A percentile compares a stretch with the other conserved stretches of the same genome.
These are phyloP conservation scores for Clonostachys rosea DNA, from an alignment of 2,329 filamentous ascomycete species.

Conservation along the genomic window DNA sequence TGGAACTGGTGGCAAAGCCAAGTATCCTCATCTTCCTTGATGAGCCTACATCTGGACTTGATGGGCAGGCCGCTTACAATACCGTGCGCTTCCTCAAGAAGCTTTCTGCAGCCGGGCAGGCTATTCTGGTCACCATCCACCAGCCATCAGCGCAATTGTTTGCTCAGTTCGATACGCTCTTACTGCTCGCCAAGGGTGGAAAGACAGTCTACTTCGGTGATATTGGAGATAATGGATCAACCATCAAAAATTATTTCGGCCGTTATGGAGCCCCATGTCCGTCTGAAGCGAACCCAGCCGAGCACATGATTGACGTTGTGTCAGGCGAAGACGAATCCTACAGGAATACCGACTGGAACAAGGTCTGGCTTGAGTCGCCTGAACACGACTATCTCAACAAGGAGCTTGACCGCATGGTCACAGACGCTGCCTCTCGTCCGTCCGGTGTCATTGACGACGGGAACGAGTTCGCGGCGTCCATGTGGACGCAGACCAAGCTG, in stretches of 20 bases:
- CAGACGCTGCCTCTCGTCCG: slow-evolving; percentile 44
- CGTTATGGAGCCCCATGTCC: slow-evolving; percentile 59
- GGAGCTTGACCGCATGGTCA: slow-evolving; percentile 61
- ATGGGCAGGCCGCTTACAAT: slow-evolving; percentile 64
- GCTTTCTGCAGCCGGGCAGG: slow-evolving; percentile 61
- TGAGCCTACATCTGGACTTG: slow-evolving; percentile 60
- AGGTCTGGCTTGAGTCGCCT: slow-evolving; percentile 62
- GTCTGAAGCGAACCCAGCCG: slow-evolving; percentile 63
- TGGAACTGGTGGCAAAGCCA: slow-evolving; percentile 58
- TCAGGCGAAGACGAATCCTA: slow-evolving; percentile 40
- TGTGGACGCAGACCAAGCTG: slow-evolving; percentile 57
- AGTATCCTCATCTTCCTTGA: slow-evolving; percentile 57
- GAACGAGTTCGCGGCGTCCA: slow-evolving; percentile 68
- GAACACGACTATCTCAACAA: slow-evolving; percentile 49
- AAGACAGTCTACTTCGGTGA: slow-evolving; percentile 65
- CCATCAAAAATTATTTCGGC: slow-evolving; percentile 60
- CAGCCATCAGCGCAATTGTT: slow-evolving; percentile 65
- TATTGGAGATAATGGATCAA: slow-evolving; percentile 50
- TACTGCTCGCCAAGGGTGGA: slow-evolving; percentile 60
- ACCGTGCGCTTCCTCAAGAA: slow-evolving; percentile 63
- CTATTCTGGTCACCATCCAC: slow-evolving; percentile 66
- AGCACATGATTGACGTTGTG: slow-evolving; percentile 66
- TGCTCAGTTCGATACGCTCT: slow-evolving; percentile 59
- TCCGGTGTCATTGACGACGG: slow-evolving; percentile 40
- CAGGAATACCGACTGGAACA: slow-evolving; percentile 52